Percentiles rank a stretch among this genome's conserved stretches.
Conservation (phyloP, 2,329 filamentous ascomycete genomes). For the Clarireedia paspali region DNA sequence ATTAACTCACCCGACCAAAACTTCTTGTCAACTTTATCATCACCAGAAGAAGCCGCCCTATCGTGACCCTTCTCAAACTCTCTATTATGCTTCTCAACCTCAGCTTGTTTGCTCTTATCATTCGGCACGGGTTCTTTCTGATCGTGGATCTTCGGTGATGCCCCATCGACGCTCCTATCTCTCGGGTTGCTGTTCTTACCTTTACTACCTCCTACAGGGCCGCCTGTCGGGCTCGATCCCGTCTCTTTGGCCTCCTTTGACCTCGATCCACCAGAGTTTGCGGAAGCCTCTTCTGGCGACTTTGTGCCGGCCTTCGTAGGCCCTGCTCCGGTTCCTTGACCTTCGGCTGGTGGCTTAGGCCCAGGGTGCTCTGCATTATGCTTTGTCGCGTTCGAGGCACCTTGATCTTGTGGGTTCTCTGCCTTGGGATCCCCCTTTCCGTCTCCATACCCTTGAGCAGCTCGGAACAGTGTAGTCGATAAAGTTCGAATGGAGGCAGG, state of each 20-base stretch:
- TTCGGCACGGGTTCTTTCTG: conserved; percentile 16
- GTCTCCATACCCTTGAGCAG: conserved; percentile 34
- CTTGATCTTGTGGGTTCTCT: conserved; percentile 33
- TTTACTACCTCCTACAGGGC: conserved; percentile 18
- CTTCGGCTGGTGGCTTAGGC: conserved; percentile 34
- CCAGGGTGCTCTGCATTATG: conserved; percentile 37
- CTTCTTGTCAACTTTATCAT: conserved; percentile 47
- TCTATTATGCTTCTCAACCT: conserved; percentile 50
- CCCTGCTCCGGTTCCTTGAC: conserved; percentile 32
- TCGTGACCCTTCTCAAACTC: conserved; percentile 51
- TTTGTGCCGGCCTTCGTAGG: conserved; percentile 28
- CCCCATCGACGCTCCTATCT: conserved; percentile 1
- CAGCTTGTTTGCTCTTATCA: conserved; percentile 41
- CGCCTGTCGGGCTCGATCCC: conserved; percentile 27
- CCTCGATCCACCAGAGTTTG: conserved; percentile 33
- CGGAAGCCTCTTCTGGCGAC: conserved; percentile 29
- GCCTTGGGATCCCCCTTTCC: conserved; percentile 32
- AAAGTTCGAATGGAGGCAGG: conserved; percentile 12
- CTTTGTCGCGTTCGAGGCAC: conserved; percentile 27
- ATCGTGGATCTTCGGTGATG: conserved; percentile 15
- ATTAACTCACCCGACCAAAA: conserved; percentile 41
- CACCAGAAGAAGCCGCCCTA: conserved; percentile 32
- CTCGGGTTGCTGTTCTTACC: conserved; percentile 15
- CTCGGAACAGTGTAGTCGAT: conserved; percentile 13
- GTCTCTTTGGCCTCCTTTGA: conserved; percentile 35